These are phyloP conservation scores for Coemansia sp. DNA, from an alignment of 192 early-diverging fungal species.

Conservation along the genomic window DNA sequence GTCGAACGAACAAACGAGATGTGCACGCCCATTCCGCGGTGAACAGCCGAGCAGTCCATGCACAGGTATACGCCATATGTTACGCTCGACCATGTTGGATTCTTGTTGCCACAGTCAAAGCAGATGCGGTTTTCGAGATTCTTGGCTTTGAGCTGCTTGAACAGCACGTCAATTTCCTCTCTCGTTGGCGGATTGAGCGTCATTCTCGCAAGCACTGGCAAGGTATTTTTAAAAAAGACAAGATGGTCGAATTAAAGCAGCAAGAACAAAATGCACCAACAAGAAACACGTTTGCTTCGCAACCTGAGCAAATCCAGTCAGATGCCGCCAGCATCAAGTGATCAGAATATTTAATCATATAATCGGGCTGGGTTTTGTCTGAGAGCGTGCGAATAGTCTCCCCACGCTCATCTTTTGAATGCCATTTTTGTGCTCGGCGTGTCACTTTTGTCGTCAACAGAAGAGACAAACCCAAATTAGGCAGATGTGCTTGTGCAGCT, in stretches of 20 bases:
- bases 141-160: conserved; percentile 43
- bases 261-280: neutral
- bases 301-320: no score
- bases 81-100: conserved; percentile 93
- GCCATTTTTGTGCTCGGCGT: no score
- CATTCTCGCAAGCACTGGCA: conserved; percentile 14
- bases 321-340: neutral
- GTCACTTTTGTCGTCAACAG: no score
- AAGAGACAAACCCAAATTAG: no score
- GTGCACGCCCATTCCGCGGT: conserved; percentile 97
- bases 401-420: no score
- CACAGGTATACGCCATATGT: conserved; percentile 95
- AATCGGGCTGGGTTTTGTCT: neutral
- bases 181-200: conserved; percentile 30
- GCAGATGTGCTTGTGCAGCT: neutral
- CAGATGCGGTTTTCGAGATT: conserved; percentile 66
- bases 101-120: conserved; percentile 95
- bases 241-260: neutral
- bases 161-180: conserved; percentile 39
- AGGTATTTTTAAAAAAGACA: neutral
- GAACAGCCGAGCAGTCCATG: conserved; percentile 92
- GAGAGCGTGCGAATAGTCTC: no score
- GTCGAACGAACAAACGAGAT: conserved; percentile 96
- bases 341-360: neutral
- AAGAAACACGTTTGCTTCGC: no score